These are phyloP conservation scores for Hirsutella thompsonii DNA, from an alignment of 2,329 filamentous ascomycete species.

Conservation along the genomic window DNA sequence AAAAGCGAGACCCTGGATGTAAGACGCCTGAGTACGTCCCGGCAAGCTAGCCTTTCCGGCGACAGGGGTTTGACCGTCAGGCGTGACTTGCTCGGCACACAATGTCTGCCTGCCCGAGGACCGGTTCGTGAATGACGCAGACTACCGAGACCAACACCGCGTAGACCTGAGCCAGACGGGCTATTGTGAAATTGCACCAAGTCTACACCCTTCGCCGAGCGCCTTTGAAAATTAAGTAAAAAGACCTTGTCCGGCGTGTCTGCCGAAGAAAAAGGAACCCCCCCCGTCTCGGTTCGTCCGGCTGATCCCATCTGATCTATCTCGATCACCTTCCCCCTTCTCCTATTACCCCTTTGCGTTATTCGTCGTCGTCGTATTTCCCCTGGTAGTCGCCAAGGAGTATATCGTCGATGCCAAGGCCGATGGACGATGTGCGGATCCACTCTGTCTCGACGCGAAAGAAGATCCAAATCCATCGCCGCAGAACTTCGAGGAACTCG, in stretches of 20 bases:
- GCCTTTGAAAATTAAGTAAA: not conserved
- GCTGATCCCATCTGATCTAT: not conserved
- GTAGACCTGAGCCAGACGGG: not conserved
- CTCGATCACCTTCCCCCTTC: not conserved
- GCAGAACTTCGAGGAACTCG: constrained; percentile 73
- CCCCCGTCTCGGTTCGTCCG: no score
- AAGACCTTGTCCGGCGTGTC: not conserved
- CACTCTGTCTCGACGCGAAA: constrained; percentile 91
- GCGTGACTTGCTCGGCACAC: not conserved
- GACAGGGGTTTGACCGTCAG: not conserved
- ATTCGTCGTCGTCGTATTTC: constrained; percentile 36
- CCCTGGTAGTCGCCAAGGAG: constrained; percentile 59
- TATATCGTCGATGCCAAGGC: constrained; percentile 55
- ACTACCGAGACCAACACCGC: not conserved
- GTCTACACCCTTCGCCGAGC: not conserved
- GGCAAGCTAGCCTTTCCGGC: not conserved
- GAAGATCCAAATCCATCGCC: constrained; percentile 95
- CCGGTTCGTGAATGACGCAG: not conserved
- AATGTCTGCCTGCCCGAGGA: not conserved
- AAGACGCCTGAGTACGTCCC: not conserved
- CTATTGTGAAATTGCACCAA: not conserved
- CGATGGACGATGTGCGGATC: constrained; percentile 43
- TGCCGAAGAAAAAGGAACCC: no score
- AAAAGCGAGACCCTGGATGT: not conserved
- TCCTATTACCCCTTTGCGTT: constrained; percentile 1